Evolutionary conservation across 2,329 filamentous ascomycete species (phyloP).

Genomic region (Fusarium gaditjirri): DNA sequence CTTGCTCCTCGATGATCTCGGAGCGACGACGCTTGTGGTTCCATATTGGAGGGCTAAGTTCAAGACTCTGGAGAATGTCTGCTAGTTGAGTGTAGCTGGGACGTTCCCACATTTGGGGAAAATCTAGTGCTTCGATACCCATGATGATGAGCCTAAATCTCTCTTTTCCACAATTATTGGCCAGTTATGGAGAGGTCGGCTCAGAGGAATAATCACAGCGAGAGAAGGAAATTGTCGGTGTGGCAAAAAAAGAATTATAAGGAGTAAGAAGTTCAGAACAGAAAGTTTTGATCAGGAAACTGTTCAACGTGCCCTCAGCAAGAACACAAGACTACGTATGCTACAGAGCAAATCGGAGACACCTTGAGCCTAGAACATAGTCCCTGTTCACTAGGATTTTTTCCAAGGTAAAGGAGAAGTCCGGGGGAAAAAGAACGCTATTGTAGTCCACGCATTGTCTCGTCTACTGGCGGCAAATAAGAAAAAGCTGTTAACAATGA

Average conservation of each 20-base stretch:
- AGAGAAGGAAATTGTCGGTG: constrained; percentile 4
- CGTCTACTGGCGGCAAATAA: constrained; percentile 3
- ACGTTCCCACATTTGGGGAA: constrained; percentile 85
- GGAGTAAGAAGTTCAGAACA: not conserved
- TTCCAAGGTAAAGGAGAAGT: constrained; percentile 17
- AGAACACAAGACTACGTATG: constrained; percentile 22
- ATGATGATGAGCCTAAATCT: constrained; percentile 30
- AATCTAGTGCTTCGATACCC: constrained; percentile 61
- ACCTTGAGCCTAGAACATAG: constrained; percentile 19
- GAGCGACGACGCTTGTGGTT: constrained; percentile 57
- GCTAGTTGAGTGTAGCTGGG: constrained; percentile 74
- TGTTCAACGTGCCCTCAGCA: not conserved
- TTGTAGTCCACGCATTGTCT: constrained; percentile 19
- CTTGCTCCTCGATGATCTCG: constrained; percentile 55
- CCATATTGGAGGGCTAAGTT: constrained; percentile 76
- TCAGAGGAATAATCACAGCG: not conserved
- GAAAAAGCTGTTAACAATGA: constrained; percentile 16
- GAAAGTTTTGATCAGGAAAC: not conserved
- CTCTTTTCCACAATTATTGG: not conserved
- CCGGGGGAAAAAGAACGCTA: constrained; percentile 8
- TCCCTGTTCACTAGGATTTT: constrained; percentile 9
- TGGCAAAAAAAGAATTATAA: not conserved
- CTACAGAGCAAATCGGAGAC: constrained; percentile 29
- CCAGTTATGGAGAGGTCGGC: not conserved
- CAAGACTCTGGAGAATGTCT: constrained; percentile 72